Evolutionary conservation across 495 filamentous ascomycete genomes (phyloP).

Genomic region (Schizothecium vesticola): DNA sequence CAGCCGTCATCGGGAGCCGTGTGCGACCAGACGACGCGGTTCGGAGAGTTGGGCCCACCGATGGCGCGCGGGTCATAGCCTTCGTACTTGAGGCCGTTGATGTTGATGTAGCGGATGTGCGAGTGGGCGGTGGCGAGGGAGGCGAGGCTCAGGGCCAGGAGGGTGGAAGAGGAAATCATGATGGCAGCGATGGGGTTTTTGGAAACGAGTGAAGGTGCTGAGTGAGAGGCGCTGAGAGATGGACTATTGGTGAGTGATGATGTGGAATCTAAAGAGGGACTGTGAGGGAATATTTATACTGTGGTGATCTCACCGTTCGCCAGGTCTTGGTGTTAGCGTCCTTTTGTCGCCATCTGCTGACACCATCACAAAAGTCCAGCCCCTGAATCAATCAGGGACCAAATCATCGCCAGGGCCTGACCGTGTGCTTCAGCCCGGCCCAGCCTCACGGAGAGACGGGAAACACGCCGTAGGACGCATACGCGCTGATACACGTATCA

Average conservation of each 20-base stretch:
- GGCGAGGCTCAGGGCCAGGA: not conserved
- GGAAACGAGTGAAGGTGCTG: too few relatives aligned
- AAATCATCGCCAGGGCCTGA: too few relatives aligned
- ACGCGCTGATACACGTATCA: not conserved
- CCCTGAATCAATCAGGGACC: not conserved
- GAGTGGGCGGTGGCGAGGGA: constrained; percentile 47
- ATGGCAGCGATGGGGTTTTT: not conserved
- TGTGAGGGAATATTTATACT: too few relatives aligned
- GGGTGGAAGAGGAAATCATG: not conserved
- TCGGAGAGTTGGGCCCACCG: constrained; percentile 37
- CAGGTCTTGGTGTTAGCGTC: not conserved
- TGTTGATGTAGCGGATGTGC: constrained; percentile 53
- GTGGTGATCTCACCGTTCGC: too few relatives aligned
- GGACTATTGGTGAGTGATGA: too few relatives aligned
- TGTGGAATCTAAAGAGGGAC: too few relatives aligned
- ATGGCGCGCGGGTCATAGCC: constrained; percentile 44
- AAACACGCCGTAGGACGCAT: not conserved
- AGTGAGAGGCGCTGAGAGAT: too few relatives aligned
- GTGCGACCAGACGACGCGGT: constrained; percentile 44
- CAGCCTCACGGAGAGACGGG: not conserved
- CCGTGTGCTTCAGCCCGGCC: not conserved
- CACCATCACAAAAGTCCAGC: not conserved
- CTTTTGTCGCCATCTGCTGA: not conserved
- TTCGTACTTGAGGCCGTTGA: constrained; percentile 47
- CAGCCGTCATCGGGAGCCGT: constrained; percentile 49